Conservation (phyloP, 116 monocot genomes). For the Trichopus zeylanicus region DNA sequence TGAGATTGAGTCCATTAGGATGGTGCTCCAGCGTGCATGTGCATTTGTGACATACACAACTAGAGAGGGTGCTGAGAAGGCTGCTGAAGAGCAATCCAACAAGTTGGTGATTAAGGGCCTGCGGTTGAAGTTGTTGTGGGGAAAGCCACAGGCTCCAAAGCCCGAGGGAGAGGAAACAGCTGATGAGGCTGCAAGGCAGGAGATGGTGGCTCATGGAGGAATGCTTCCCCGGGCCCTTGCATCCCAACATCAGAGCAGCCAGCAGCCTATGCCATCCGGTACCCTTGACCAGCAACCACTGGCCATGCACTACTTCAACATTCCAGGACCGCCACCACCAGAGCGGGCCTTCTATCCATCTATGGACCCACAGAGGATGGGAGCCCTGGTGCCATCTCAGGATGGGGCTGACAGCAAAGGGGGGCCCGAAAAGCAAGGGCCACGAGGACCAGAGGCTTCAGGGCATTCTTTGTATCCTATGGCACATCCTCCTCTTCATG, state of each 20-base stretch:
- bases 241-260: conserved; percentile 68
- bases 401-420: conserved; percentile 42
- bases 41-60: conserved; percentile 91
- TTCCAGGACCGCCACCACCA: conserved; percentile 45
- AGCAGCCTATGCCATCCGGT: conserved; percentile 57
- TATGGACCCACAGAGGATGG: conserved; percentile 99
- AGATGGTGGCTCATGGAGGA: conserved; percentile 51
- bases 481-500: conserved; percentile 32
- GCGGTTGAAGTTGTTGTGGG: conserved; percentile 87
- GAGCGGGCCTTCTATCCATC: conserved; percentile 76
- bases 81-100: conserved; percentile 90
- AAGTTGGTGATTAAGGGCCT: conserved; percentile 86
- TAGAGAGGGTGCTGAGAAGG: conserved; percentile 76
- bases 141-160: conserved; percentile 65
- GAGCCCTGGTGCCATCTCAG: conserved; percentile 56
- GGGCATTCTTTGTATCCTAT: conserved; percentile 18
- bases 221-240: conserved; percentile 81
- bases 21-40: conserved; percentile 78
- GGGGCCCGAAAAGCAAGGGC: conserved; percentile 26
- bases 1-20: conserved; percentile 79
- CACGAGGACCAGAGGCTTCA: conserved; percentile 20
- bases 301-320: conserved; percentile 60
- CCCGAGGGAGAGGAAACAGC: conserved; percentile 26
- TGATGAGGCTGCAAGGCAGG: conserved; percentile 39
- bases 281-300: conserved; percentile 22